These are phyloP conservation scores for Rhododendron henanense DNA, from an alignment of 148 eudicot species.

Conservation along the genomic window DNA sequence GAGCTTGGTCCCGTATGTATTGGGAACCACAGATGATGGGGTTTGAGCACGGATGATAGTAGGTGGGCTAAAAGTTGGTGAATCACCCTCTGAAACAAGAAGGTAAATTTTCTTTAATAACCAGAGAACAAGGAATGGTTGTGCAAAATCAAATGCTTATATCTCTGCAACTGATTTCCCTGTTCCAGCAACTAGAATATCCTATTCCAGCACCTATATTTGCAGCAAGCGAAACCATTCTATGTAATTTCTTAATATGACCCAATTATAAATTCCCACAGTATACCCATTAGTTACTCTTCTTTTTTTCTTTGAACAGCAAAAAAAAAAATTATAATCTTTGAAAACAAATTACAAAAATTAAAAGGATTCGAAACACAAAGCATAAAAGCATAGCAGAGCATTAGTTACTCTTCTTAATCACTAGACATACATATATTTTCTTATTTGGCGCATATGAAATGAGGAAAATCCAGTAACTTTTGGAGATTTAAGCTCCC, in stretches of 20 bases:
- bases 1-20: slow-evolving; percentile 27
- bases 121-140: too few relatives aligned
- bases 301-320: not conserved
- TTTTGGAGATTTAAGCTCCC: not conserved
- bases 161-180: too few relatives aligned
- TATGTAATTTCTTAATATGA: not conserved
- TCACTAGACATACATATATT: not conserved
- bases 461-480: not conserved
- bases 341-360: too few relatives aligned
- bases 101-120: too few relatives aligned
- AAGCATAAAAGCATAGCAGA: too few relatives aligned
- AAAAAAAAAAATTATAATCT: too few relatives aligned
- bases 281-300: not conserved
- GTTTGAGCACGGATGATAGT: slow-evolving; percentile 23
- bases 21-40: slow-evolving; percentile 21
- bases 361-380: too few relatives aligned
- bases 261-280: not conserved
- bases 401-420: not conserved
- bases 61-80: slow-evolving; percentile 29
- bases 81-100: slow-evolving; percentile 16
- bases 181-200: too few relatives aligned
- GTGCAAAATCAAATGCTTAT: too few relatives aligned
- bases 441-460: not conserved
- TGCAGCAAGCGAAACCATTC: too few relatives aligned
- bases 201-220: too few relatives aligned